Base-by-base conservation (phyloP, 495 filamentous ascomycete genomes). In the Penicillium coprophilum region DNA sequence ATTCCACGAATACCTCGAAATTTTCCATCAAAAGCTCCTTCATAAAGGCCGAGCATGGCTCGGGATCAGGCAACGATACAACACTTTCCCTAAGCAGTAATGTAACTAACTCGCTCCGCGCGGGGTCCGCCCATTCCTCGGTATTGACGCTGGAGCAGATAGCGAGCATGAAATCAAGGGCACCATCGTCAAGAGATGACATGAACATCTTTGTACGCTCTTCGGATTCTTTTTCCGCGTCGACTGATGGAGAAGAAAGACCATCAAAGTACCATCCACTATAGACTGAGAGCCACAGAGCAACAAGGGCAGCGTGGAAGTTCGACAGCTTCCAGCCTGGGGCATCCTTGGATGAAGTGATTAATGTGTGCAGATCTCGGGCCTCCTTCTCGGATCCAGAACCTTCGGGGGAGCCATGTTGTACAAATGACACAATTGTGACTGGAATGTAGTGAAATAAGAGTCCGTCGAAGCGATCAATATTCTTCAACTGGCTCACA, bases 271-370 rank as follows among this genome's bases (percentile, higher is more conserved):
- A 96, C 79, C 88, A 91, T 13, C 87, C 90, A 66, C 90, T 96
- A 69, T 96, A 96, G 54, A 96, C 90, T 43, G 88, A 85, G 36
- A 97, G 80, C 94, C 94, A 99, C 78, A 87, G 87, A 5, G 84
- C 81, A 24, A 79, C 79, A 9, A 89, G 76, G 3, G 90, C 86
- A 47, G 91, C 91, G 55, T 91, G 87, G 24, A 97, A 83, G 57
- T 82, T 83, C 28, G 83, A 77, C 43, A 96, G 66, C 6, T 76
- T 73, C 88, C 92, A 95, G 15, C 74, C 59, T 19, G 87, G 78
- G 47, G 79, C 77, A 34, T 93, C 89, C 40, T 79, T 77, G 20
- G 79, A 75, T 34, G 81, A 76, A 53, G 85, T 80, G 23, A 96
- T 77, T 19, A 79, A 71, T n/a, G 80, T 64, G 64, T 96, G 84